Evolutionary conservation across 148 eudicot genomes (phyloP), one percentile per base, ranked within the genome.

Genomic region (Rhododendron kiyosumense): DNA sequence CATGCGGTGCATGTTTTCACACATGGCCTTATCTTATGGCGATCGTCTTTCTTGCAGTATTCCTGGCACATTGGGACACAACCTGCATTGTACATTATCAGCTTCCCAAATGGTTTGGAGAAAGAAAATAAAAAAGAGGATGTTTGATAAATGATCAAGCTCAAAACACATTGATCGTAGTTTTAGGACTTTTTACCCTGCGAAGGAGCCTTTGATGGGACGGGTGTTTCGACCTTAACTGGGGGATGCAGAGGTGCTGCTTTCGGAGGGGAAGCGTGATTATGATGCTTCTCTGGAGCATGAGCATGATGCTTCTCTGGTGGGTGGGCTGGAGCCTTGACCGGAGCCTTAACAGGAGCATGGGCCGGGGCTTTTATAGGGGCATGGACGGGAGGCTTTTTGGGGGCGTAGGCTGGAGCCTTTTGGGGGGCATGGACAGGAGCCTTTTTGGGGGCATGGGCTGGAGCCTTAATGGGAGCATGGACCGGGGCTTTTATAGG

Each of bases 31-130:
- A 18, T 22, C 49, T 77, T 41, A 3, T 20, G 78, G 78, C 18
- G 78, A 4, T 34, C 43, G 2, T 34, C 80, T 77, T 77, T 77
- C 49, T 77, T 77, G 80, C 80, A 77, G 80, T 77, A 77, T 51
- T 77, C 28, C 49, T 77, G 30, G 3, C 51, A 77, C 49, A 18
- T 77, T 3, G 28, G 12, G 5, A 20, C 13, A 14, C 80, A 77
- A 41, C 80, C 80, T 77, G 10, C 41, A 18, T 36, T 20, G 9
- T 43, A 76, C 9, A 18, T 74, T 74, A 10, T 17, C 43, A 17
- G 4, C 30, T 71, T 30, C 38, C 11, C 34, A 71, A 12, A 28
- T 3, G 76, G 30, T 12, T 28, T 10, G 11, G 36, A 10, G 15
- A 12, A 71, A 28, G 34, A n/a, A 22, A n/a, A 63, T 6, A 24